These are phyloP conservation scores for Medicago ruthenica DNA, from an alignment of 306 rosid genomes.

Conservation along the genomic window DNA sequence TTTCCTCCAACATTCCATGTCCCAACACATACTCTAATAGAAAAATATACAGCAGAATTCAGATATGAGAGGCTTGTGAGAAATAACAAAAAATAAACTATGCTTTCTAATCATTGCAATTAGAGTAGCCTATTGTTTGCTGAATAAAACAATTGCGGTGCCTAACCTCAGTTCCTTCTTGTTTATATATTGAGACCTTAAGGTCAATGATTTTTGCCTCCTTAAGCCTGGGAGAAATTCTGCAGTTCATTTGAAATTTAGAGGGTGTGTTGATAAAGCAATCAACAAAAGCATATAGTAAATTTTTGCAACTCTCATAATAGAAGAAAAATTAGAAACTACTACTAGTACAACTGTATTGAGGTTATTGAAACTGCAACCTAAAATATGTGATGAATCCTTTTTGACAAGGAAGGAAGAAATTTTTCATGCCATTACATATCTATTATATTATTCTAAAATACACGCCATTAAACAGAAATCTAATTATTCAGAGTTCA, in stretches of 20 bases:
- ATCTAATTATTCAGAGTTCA: too few species aligned
- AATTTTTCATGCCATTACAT: too few species aligned
- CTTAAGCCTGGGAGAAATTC: slow-evolving; percentile 72
- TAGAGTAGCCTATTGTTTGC: slow-evolving; percentile 19
- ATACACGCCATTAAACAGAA: too few species aligned
- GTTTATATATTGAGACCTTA: slow-evolving; percentile 77
- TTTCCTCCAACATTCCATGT: slow-evolving; percentile 97
- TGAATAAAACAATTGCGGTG: slow-evolving; percentile 13
- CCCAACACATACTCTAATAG: slow-evolving; percentile 69
- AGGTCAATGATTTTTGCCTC: slow-evolving; percentile 86
- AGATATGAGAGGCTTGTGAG: slow-evolving; percentile 39
- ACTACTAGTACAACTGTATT: neutral
- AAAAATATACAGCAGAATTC: slow-evolving; percentile 38
- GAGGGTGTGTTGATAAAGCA: neutral
- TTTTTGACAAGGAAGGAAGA: too few species aligned
- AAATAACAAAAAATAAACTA: slow-evolving; percentile 36
- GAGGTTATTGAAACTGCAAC: too few species aligned
- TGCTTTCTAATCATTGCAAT: slow-evolving; percentile 26
- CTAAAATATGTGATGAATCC: too few species aligned
- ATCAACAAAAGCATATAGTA: slow-evolving; percentile 2
- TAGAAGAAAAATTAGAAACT: neutral
- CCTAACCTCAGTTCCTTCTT: slow-evolving; percentile 78
- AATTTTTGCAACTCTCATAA: neutral
- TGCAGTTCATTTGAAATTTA: slow-evolving; percentile 46
- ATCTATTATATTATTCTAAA: too few species aligned